Percentiles rank a stretch among this genome's conserved stretches.
phyloP scores from a whole-genome alignment of 2,329 filamentous ascomycete genomes.

The Cordyceps tenuipes region DNA sequence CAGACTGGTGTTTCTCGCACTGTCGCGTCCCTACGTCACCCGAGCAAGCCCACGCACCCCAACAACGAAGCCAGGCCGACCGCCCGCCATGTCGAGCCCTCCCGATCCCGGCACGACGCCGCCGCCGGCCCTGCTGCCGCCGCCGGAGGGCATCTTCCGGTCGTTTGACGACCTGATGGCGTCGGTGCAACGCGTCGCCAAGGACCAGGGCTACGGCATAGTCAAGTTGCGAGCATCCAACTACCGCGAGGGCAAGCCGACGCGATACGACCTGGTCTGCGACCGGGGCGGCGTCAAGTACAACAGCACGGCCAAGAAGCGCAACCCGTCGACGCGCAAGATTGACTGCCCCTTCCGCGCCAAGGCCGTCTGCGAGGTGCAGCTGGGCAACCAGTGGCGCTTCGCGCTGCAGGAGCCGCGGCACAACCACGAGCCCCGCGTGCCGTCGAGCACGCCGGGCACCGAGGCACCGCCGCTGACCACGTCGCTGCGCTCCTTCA shows the following conservation, averaged over 20 bases:
- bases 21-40: conserved; percentile 10
- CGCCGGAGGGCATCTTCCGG: conserved; percentile 52
- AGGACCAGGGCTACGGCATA: conserved; percentile 54
- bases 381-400: conserved; percentile 55
- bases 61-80: conserved; percentile 6
- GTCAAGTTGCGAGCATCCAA: conserved; percentile 56
- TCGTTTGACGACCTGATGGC: conserved; percentile 51
- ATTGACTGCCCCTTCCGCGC: conserved; percentile 56
- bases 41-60: conserved; percentile 15
- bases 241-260: conserved; percentile 54
- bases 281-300: conserved; percentile 57
- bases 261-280: conserved; percentile 54
- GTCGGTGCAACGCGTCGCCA: conserved; percentile 50
- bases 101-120: conserved; percentile 29
- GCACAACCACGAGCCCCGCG: conserved; percentile 53
- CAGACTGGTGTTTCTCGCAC: conserved; percentile 10
- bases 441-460: conserved; percentile 44
- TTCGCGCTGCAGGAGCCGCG: conserved; percentile 52
- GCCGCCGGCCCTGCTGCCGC: conserved; percentile 41
- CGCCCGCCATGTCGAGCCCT: conserved; percentile 7
- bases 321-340: conserved; percentile 55
- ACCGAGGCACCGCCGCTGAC: conserved; percentile 51
- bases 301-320: conserved; percentile 56
- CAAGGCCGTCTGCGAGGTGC: conserved; percentile 56
- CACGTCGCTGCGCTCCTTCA: conserved; percentile 49